Conservation (phyloP, 352 stramenopile species). For the Pythium utonaiense region DNA sequence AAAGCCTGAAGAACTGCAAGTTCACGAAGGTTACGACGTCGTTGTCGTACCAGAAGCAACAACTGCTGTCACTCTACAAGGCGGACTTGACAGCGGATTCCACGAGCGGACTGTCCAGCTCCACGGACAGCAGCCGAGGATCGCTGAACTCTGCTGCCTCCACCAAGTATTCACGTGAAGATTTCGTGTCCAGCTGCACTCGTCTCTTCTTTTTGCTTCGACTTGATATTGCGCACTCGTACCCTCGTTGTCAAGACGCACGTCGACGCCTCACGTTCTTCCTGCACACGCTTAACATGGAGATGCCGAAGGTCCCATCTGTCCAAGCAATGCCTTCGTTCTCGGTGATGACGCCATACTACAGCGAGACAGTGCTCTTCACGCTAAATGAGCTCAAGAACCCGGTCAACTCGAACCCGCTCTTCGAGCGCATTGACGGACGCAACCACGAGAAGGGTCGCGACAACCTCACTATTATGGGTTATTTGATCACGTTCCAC, state of each 20-base stretch:
- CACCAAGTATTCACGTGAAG: slow-evolving; percentile 44
- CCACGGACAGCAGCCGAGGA: slow-evolving; percentile 9
- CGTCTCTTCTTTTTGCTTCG: slow-evolving; percentile 79
- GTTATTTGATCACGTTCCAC: slow-evolving; percentile 86
- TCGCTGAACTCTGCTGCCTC: slow-evolving; percentile 24
- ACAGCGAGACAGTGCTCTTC: slow-evolving; percentile 85
- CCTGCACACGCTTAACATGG: slow-evolving; percentile 79
- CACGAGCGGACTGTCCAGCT: slow-evolving; percentile 33
- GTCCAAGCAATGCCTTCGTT: slow-evolving; percentile 86
- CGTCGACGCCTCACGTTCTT: slow-evolving; percentile 88
- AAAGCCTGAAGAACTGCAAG: slow-evolving; percentile 49
- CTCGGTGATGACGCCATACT: slow-evolving; percentile 87
- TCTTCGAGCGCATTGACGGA: slow-evolving; percentile 75
- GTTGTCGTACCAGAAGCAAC: slow-evolving; percentile 66
- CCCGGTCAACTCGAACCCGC: slow-evolving; percentile 72
- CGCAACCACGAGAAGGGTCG: slow-evolving; percentile 70
- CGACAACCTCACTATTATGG: slow-evolving; percentile 81
- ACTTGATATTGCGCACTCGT: slow-evolving; percentile 57
- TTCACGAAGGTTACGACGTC: slow-evolving; percentile 61
- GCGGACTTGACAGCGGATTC: slow-evolving; percentile 59
- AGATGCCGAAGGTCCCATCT: slow-evolving; percentile 71
- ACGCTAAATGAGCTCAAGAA: slow-evolving; percentile 86
- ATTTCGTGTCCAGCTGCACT: slow-evolving; percentile 75
- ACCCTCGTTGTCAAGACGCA: slow-evolving; percentile 78
- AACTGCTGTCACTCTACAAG: slow-evolving; percentile 64